Conservation (phyloP, 345 rosid species). For the Gynandropsis gynandra region DNA sequence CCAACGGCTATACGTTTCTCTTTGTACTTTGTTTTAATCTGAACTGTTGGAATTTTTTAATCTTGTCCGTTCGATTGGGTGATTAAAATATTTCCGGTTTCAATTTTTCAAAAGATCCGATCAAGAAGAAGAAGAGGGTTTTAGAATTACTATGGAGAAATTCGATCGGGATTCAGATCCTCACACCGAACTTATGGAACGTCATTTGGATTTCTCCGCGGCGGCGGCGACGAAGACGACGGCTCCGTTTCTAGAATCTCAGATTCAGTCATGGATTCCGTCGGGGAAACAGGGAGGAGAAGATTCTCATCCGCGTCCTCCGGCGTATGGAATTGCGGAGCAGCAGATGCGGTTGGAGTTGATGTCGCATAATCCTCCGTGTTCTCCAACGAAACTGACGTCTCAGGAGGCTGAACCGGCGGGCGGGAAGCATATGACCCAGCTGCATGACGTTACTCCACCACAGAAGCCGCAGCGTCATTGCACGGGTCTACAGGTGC, state of each 20-base stretch:
- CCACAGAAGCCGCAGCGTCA: constrained; percentile 26
- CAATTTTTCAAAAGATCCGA: constrained; percentile 25
- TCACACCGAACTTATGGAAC: constrained; percentile 37
- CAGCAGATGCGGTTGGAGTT: constrained; percentile 15
- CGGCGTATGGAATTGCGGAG: constrained; percentile 8
- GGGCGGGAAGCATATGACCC: constrained; percentile 16
- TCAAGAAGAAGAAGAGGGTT: constrained; percentile 19
- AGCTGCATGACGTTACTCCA: constrained; percentile 22
- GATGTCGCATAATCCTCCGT: constrained; percentile 16
- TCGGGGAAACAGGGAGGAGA: constrained; percentile 16
- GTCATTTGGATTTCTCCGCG: constrained; percentile 47
- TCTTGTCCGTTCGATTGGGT: constrained; percentile 28
- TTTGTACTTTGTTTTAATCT: neutral
- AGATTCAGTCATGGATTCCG: constrained; percentile 16
- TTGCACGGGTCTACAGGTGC: constrained; percentile 37
- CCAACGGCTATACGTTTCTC: constrained; percentile 17
- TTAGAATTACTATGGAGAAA: constrained; percentile 31
- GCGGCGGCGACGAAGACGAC: constrained; percentile 18
- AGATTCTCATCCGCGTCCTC: neutral
- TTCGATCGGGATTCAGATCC: constrained; percentile 36
- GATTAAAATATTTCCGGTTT: constrained; percentile 28
- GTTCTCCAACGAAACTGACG: constrained; percentile 15
- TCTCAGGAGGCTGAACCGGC: constrained; percentile 5
- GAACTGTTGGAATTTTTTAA: constrained; percentile 14
- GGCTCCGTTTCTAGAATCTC: constrained; percentile 22